Evolutionary conservation across 2,329 filamentous ascomycete species (phyloP), one percentile per base, ranked within the genome.

Genomic region (Chrysosporium queenslandicum): DNA sequence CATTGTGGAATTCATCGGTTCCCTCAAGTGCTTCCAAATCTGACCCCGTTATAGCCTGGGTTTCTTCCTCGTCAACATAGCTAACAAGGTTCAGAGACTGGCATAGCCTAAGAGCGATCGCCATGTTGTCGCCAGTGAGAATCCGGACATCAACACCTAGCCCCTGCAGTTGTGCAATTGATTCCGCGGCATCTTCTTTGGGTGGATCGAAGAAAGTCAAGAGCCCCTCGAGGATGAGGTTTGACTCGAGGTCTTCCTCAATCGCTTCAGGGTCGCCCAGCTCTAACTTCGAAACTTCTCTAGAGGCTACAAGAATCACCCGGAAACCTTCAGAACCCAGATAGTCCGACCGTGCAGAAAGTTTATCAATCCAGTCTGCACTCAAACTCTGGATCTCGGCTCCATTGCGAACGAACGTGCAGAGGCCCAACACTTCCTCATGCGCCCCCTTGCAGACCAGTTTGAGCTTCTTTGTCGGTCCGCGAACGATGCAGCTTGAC

Each of bases 141-240:
- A 49, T 49, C 14, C 46, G 20, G 18, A 49, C 30, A 23, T 49
- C 46, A 9, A 49, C 46, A 7, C 46, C 36, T 11, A 49, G 20
- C 4, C 25, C 12, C 20, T 49, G 46, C 16, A 49, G 46, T 18
- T 29, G 46, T 23, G 37, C 9, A n/a, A 49, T 29, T 27, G 46
- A 49, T n/a, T 23, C 46, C 16, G 46, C 46, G 27, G 46, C 46
- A 40, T 49, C 46, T 49, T 49, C 46, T n/a, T 49, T 49, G 4
- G 36, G 46, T n/a, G 46, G 46, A 29, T 49, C 46, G 20, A 49
- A 32, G 21, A 49, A 30, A 5, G 46, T 49, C n/a, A 49, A 21
- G 32, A 49, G 18, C 12, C 46, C 46, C 20, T 49, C 46, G 4
- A 40, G 20, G 18, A 29, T 25, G 3, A 49, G 30, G 32, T 39